A percentile compares a stretch with the other conserved stretches of the same genome.
phyloP scores from a whole-genome alignment of 148 eudicot species.

The Chenopodium formosanum region DNA sequence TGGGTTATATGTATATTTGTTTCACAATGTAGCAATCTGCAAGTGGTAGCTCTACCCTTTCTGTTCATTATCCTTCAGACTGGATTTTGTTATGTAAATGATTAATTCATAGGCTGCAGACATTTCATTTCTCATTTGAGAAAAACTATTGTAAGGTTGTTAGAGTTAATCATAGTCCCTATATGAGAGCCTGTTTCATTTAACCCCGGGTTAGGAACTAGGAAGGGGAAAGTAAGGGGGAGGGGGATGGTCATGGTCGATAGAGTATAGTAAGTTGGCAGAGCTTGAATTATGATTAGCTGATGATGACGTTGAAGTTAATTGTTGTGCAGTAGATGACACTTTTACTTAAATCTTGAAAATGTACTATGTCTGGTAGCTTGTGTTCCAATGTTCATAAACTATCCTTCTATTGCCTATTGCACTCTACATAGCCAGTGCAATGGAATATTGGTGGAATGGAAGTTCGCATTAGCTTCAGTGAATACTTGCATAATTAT shows the following conservation, averaged over 20 bases:
- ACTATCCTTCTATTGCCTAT: background rate
- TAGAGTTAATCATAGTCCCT: background rate
- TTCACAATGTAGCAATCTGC: background rate
- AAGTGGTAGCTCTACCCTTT: background rate
- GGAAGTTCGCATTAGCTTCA: background rate
- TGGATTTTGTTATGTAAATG: background rate
- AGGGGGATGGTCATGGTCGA: background rate
- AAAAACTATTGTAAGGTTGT: background rate
- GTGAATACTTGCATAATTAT: background rate
- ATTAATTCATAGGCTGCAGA: background rate
- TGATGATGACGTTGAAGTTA: background rate
- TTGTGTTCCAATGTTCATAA: background rate
- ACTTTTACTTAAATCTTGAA: background rate
- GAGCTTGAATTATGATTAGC: background rate
- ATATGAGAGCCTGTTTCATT: background rate
- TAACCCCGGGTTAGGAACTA: background rate
- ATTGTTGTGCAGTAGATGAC: background rate
- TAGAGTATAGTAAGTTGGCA: background rate
- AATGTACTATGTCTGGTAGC: background rate
- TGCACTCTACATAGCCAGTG: background rate
- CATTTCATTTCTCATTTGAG: background rate
- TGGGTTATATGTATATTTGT: background rate
- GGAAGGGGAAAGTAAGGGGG: background rate
- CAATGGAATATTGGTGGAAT: conserved; percentile 1
- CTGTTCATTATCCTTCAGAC: background rate